Evolutionary conservation across 495 filamentous ascomycete genomes (phyloP), one percentile per base, ranked within the genome.

Genomic region (Bacidia gigantensis): DNA sequence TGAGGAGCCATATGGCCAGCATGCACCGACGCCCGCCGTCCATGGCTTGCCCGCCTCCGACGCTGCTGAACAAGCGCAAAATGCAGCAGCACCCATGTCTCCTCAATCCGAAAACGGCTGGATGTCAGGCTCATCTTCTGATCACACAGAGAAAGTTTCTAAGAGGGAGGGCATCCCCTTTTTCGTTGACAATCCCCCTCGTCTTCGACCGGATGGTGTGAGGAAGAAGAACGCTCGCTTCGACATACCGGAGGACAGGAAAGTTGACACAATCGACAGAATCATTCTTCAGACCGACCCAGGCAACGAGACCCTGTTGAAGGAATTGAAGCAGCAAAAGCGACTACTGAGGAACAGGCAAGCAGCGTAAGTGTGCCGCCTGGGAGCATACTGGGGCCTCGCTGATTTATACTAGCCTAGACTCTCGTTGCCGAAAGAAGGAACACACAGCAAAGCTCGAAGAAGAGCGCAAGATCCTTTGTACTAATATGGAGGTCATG

Each of bases 221-320:
- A 81, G 93, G 58, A 99, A 99, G 82, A 97, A 96, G 83, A 99
- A 99, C 61, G 90, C 90, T 58, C 83, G 93, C 44, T 95, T 99
- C 68, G 92, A 97, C 63, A 97, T 99, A 55, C 92, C 92, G 3
- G 81, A 86, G 11, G 93, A 95, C 70, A 79, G 89, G 41, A 97
- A 86, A 58, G 77, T 97, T 55, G 81, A 77, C 72, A 97, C 95
- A 67, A 97, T 99, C 70, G 92, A 99, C 66, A 78, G 85, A 49
- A 71, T 97, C 60, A 96, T 99, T 69, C 76, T 81, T 26, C 79
- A 86, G 66, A 89, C 88, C 18, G 50, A 59, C 40, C 56, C 51
- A 10, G 84, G 71, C 46, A 87, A 97, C 59, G 92, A 97, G 58
- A 84, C 93, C 54, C 84, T 92, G 72, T 84, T 95, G 69, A 97